A percentile compares a stretch with the other conserved stretches of the same genome.
Conservation (phyloP, 108 stramenopile species). For the Skeletonema menzelii region DNA sequence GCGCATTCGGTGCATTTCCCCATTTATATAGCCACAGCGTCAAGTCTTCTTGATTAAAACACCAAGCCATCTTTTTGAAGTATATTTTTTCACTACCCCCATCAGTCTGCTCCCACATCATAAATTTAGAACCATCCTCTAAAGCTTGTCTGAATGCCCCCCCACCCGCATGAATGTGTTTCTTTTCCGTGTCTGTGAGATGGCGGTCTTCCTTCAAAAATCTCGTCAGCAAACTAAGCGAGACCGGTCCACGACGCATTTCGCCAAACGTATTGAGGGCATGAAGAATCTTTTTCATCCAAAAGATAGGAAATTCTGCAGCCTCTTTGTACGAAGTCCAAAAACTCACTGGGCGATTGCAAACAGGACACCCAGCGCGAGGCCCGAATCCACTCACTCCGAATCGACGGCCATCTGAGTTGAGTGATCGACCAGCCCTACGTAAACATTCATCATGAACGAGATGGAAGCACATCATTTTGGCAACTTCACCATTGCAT, state of each 20-base stretch:
- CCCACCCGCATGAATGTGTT: neutral
- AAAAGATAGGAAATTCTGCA: constrained; percentile 2
- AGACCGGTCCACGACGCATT: too few species aligned
- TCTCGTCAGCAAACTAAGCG: neutral
- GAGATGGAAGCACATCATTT: constrained; percentile 7
- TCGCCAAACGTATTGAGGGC: too few species aligned
- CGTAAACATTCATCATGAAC: constrained; percentile 4
- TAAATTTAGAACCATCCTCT: too few species aligned
- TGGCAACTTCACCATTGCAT: neutral
- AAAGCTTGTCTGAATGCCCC: neutral
- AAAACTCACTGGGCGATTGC: constrained; percentile 2
- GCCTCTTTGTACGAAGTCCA: neutral
- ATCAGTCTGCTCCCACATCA: neutral
- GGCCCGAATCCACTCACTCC: constrained; percentile 1
- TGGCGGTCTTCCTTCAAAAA: neutral
- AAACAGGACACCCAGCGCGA: constrained; percentile 15
- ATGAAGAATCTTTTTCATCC: neutral
- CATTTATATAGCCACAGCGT: constrained; percentile 14
- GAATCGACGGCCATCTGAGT: constrained; percentile 5
- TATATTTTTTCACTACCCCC: neutral
- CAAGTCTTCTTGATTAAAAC: neutral
- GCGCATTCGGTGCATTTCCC: constrained; percentile 3
- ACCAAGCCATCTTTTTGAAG: neutral
- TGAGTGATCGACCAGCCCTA: constrained; percentile 3
- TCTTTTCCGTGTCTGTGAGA: too few species aligned